Base-by-base conservation (phyloP, 2,329 filamentous ascomycete species). In the Clarireedia sp. region DNA sequence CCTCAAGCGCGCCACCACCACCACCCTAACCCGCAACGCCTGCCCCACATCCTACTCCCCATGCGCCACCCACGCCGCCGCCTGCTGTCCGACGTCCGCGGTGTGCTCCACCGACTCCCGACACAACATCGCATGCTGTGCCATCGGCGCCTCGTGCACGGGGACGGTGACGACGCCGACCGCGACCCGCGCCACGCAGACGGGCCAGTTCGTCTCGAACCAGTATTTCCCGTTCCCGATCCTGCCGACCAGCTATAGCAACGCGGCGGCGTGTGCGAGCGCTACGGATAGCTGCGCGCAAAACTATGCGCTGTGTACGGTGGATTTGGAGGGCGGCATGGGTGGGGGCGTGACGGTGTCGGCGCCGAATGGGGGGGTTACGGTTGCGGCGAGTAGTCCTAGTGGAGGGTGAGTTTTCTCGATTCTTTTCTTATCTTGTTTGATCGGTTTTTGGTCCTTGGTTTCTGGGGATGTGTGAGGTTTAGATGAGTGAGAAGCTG, bases 211-310 rank as follows among this genome's bases (percentile, higher is more conserved):
- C 64, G 79, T 84, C 17, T 68, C 74, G 43, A 84, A 85, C 65
- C 62, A 71, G 24, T 83, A 78, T 68, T 85, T 83, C 66, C 74
- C 78, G 10, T 85, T 83, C 66, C 81, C 81, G 1, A 79, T 79
- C 63, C 74, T 82, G 51, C 57, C 65, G 47, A 81, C 77, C 1
- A 74, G 73, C 12, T 82, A 80, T 59, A 65, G 69, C 56, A 75
- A 82, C 61, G 67, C 70, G 17, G 76, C 70, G 14, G 74, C 75
- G 5, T 85, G 81, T 63, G 73, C 74, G 3, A 72, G 75, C 0
- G 81, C 80, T 16, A 69, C 77, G 48, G 69, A 66, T 41, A 73
- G 75, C 54, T 85, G 81, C 68, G 74, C 74, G 45, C 65, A 69
- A 21, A 82, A 83, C 64, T 81, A 79, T 65, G 70, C 74, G 16